phyloP scores from a whole-genome alignment of 2,329 filamentous ascomycete species.

The Aspergillus sclerotialis region DNA sequence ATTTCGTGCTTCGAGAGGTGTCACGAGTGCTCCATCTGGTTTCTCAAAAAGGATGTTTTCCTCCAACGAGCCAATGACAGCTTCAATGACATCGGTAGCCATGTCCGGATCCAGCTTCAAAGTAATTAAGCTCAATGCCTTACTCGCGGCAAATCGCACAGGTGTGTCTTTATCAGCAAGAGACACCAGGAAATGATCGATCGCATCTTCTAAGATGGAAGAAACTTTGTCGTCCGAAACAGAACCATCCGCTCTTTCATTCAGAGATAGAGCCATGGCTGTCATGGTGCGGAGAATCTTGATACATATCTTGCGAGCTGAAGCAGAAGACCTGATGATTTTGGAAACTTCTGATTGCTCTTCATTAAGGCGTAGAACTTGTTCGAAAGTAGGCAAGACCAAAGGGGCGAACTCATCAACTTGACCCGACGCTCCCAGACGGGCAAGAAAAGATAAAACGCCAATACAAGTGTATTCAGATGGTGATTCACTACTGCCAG shows the following conservation, averaged over 20 bases:
- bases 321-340: slow-evolving; percentile 61
- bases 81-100: slow-evolving; percentile 80
- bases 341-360: slow-evolving; percentile 44
- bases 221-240: slow-evolving; percentile 28
- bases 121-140: slow-evolving; percentile 81
- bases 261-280: slow-evolving; percentile 55
- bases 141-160: slow-evolving; percentile 83
- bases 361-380: slow-evolving; percentile 54
- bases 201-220: slow-evolving; percentile 67
- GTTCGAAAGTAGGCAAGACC: slow-evolving; percentile 58
- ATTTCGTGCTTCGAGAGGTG: slow-evolving; percentile 24
- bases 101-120: slow-evolving; percentile 72
- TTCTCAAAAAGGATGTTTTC: slow-evolving; percentile 56
- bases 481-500: slow-evolving; percentile 27
- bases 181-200: slow-evolving; percentile 71
- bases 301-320: slow-evolving; percentile 73
- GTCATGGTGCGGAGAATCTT: slow-evolving; percentile 76
- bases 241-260: slow-evolving; percentile 24
- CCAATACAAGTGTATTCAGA: slow-evolving; percentile 73
- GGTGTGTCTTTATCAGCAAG: slow-evolving; percentile 85
- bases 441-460: slow-evolving; percentile 70
- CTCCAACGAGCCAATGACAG: slow-evolving; percentile 63
- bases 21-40: slow-evolving; percentile 32
- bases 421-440: slow-evolving; percentile 63
- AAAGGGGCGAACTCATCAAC: slow-evolving; percentile 66